Percentiles rank a stretch among this genome's conserved stretches.
Conservation (phyloP, 306 rosid genomes). For the Trifolium dubium region DNA sequence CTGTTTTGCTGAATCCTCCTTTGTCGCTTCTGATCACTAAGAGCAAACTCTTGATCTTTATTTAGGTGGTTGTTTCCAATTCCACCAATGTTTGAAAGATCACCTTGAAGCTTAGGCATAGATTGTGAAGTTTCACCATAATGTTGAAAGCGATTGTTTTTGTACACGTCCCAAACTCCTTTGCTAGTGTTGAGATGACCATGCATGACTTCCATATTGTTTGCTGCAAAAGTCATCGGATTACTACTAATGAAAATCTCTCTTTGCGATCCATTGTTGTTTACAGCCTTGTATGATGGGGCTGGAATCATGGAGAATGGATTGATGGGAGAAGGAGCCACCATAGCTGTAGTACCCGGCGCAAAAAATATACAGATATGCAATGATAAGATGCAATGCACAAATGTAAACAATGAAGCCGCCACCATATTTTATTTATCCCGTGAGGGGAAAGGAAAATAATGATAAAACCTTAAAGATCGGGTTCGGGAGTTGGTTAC, state of each 20-base stretch:
- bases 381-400: too few species aligned
- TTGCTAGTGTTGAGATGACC: constrained; percentile 10
- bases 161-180: constrained; percentile 34
- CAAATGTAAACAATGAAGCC: too few species aligned
- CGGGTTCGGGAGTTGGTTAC: too few species aligned
- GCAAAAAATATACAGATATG: too few species aligned
- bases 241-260: neutral
- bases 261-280: constrained; percentile 17
- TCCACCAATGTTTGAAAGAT: constrained; percentile 18
- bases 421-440: too few species aligned
- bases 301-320: constrained; percentile 36
- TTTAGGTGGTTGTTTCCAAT: neutral
- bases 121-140: neutral
- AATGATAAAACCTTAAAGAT: too few species aligned
- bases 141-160: neutral
- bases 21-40: neutral
- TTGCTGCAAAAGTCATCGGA: constrained; percentile 16
- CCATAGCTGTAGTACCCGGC: too few species aligned
- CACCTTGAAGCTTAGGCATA: neutral
- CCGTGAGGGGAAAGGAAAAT: too few species aligned
- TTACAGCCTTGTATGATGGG: constrained; percentile 3
- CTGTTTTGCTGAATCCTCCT: constrained; percentile 6
- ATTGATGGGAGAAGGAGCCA: constrained; percentile 35
- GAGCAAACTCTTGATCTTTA: neutral
- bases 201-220: constrained; percentile 45